These are phyloP conservation scores for Adansonia madagascariensis DNA, from an alignment of 441 rosid genomes.

Conservation along the genomic window DNA sequence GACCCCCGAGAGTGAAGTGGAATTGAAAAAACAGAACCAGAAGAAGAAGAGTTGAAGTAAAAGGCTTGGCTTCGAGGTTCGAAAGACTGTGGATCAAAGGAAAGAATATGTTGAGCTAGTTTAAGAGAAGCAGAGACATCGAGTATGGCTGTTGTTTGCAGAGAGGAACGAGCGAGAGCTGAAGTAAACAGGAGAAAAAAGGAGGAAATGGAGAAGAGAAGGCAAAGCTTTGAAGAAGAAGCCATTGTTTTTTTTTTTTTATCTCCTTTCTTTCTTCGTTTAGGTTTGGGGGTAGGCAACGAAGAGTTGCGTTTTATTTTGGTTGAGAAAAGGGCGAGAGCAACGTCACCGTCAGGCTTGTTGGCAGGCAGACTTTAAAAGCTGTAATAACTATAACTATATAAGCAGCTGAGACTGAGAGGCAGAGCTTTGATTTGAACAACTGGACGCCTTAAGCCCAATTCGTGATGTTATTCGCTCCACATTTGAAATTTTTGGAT, in stretches of 20 bases:
- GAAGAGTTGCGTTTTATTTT: background rate
- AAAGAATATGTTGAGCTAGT: slow-evolving; percentile 54
- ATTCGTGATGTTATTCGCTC: too few relatives aligned
- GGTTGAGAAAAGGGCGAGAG: background rate
- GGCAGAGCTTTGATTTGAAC: background rate
- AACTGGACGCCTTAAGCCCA: background rate
- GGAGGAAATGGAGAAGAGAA: slow-evolving; percentile 34
- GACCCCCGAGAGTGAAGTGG: slow-evolving; percentile 64
- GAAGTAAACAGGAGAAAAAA: slow-evolving; percentile 28
- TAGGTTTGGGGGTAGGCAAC: too few relatives aligned
- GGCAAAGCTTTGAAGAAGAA: slow-evolving; percentile 10
- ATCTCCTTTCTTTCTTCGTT: too few relatives aligned
- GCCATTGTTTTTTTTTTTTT: background rate
- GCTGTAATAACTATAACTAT: background rate
- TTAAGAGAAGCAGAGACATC: slow-evolving; percentile 58
- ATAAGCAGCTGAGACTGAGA: background rate
- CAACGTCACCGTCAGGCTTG: background rate
- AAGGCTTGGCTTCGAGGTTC: slow-evolving; percentile 18
- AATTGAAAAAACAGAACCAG: slow-evolving; percentile 38
- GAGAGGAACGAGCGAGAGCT: slow-evolving; percentile 40
- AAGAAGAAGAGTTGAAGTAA: slow-evolving; percentile 38
- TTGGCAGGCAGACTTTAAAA: background rate
- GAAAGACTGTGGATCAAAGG: slow-evolving; percentile 42
- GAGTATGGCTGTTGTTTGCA: slow-evolving; percentile 40
- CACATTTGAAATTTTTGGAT: background rate